Evolutionary conservation across 2,329 filamentous ascomycete genomes (phyloP).

Genomic region (Microsporum ferrugineum): DNA sequence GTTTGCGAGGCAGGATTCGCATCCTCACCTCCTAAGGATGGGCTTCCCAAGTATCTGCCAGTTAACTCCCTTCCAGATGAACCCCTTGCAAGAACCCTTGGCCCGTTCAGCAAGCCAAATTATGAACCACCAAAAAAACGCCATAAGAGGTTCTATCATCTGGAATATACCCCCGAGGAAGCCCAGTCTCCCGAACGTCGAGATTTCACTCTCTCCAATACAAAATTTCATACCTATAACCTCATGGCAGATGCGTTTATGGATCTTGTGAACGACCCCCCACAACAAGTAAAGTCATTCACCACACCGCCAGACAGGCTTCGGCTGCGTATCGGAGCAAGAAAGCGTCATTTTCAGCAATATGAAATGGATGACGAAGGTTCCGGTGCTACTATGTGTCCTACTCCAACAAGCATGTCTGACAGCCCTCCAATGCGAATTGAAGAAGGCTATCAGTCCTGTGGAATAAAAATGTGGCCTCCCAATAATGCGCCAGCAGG

Average conservation of each 20-base stretch:
- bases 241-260: conserved; percentile 31
- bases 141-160: conserved; percentile 29
- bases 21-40: background rate
- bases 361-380: conserved; percentile 24
- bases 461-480: conserved; percentile 34
- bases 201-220: conserved; percentile 36
- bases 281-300: conserved; percentile 16
- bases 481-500: conserved; percentile 28
- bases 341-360: conserved; percentile 31
- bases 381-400: conserved; percentile 20
- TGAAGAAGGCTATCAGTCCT: conserved; percentile 31
- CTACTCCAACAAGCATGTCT: conserved; percentile 19
- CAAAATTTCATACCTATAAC: conserved; percentile 35
- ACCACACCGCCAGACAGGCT: conserved; percentile 29
- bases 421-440: conserved; percentile 23
- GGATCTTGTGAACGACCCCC: conserved; percentile 34
- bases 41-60: conserved; percentile 13
- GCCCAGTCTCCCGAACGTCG: conserved; percentile 17
- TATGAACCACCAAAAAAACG: conserved; percentile 29
- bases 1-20: background rate
- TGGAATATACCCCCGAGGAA: conserved; percentile 26
- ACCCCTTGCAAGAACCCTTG: conserved; percentile 21
- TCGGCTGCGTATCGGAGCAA: conserved; percentile 32
- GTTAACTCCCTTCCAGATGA: conserved; percentile 19
- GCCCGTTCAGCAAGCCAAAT: conserved; percentile 21